Evolutionary conservation across 257 asterid species (phyloP), one percentile per base, ranked within the genome.

Genomic region (Penstemon davidsonii): DNA sequence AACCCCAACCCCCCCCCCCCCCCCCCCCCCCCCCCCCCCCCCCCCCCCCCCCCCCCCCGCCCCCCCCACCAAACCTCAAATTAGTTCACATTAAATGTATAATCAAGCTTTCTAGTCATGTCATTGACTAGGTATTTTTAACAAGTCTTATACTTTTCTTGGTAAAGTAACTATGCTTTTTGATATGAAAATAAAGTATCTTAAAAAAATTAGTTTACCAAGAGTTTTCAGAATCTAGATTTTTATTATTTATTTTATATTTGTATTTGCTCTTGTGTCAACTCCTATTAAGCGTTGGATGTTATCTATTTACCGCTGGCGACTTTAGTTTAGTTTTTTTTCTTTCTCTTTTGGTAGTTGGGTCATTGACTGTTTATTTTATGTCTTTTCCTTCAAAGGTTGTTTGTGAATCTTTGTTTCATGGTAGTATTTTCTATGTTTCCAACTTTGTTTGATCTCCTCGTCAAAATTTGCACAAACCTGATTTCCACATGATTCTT

Each of bases 341-440:
- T 19, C 18, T 11, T 25, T 62, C 1, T 45, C 10, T 62, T 62
- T 5, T 62, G n/a, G 49, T 33, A 5, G 19, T 60, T 12, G 3
- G 10, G 10, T 3, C 9, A 0, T 37, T 11, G 12, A 36, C 5
- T 40, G 9, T 41, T 39, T n/a, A 10, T 56, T 56, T 56, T 56
- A 38, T 61, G 66, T 64, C 2, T n/a, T 13, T 53, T 18, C 33
- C 40, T 5, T 11, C 33, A 12, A 46, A 47, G 37, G 12, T 10
- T 49, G 18, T 64, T 36, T 64, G 46, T 64, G 57, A 64, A 42
- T 33, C 37, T 46, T 46, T 36, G 36, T 19, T 46, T 46, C 11
- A 37, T 45, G 6, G 8, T 19, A 19, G 11, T 46, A 3, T 11
- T 13, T 12, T 46, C 6, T 11, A 45, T 61, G 9, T 19, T 46